Evolutionary conservation across 2,329 filamentous ascomycete genomes (phyloP).

Genomic region (Proliferodiscus dingleyae): DNA sequence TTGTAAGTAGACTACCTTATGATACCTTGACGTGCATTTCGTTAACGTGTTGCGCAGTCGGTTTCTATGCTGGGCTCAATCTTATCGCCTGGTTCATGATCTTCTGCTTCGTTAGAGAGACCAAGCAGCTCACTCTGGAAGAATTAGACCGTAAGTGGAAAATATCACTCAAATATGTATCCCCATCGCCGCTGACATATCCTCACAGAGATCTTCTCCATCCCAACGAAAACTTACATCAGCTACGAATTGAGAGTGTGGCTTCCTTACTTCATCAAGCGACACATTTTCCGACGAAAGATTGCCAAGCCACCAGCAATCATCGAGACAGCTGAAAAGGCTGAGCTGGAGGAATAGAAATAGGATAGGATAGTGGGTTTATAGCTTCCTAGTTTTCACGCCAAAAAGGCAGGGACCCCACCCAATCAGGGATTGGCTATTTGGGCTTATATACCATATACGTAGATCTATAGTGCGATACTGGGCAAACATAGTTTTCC

Average conservation of each 20-base stretch:
- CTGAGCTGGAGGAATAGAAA: too few relatives aligned
- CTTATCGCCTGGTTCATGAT: conserved; percentile 49
- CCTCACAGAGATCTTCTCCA: conserved; percentile 14
- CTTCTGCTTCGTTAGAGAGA: conserved; percentile 51
- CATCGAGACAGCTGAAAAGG: conserved; percentile 9
- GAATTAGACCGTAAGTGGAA: conserved; percentile 53
- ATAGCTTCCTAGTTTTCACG: too few relatives aligned
- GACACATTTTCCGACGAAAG: conserved; percentile 28
- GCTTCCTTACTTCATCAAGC: conserved; percentile 19
- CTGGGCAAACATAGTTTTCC: too few relatives aligned
- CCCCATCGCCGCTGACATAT: not conserved
- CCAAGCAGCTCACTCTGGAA: conserved; percentile 40
- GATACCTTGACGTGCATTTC: conserved; percentile 62
- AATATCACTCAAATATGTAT: conserved; percentile 14
- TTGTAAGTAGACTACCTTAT: conserved; percentile 65
- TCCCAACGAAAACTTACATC: conserved; percentile 16
- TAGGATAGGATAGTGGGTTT: too few relatives aligned
- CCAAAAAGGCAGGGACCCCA: too few relatives aligned
- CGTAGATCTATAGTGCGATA: too few relatives aligned
- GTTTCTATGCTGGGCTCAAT: conserved; percentile 51
- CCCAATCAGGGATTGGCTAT: too few relatives aligned
- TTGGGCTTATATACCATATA: too few relatives aligned
- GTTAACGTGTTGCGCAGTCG: conserved; percentile 55
- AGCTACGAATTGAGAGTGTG: conserved; percentile 15
- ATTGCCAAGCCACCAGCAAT: conserved; percentile 28